Evolutionary conservation across 1,284 basidiomycete species (phyloP).

Genomic region (Porogramme epimiltina): DNA sequence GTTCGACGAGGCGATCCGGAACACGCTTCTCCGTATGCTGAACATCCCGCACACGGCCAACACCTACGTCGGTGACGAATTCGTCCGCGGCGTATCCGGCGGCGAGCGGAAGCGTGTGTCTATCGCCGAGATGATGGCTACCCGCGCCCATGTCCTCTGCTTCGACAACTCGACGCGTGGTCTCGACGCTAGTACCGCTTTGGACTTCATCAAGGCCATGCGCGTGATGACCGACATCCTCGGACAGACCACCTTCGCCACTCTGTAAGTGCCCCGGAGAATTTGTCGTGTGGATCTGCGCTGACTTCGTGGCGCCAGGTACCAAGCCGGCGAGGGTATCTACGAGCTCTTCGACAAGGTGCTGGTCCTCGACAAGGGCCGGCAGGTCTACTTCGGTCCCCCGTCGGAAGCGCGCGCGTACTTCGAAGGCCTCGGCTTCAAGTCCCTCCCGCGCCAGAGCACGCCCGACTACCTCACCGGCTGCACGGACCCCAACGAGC

Average conservation of each 20-base stretch:
- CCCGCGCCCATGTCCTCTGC: constrained; percentile 74
- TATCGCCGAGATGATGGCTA: constrained; percentile 86
- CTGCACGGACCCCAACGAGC: constrained; percentile 84
- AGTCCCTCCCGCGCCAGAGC: constrained; percentile 72
- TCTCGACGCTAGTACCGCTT: constrained; percentile 84
- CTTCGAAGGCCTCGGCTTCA: constrained; percentile 80
- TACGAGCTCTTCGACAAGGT: constrained; percentile 70
- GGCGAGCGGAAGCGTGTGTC: constrained; percentile 88
- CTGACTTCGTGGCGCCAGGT: constrained; percentile 40
- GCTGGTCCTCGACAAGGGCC: constrained; percentile 77
- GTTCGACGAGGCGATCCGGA: constrained; percentile 57
- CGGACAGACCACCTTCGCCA: constrained; percentile 77
- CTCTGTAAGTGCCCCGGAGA: constrained; percentile 51
- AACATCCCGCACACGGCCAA: constrained; percentile 77
- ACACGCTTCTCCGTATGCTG: constrained; percentile 74
- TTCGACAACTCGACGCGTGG: constrained; percentile 88
- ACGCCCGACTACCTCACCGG: constrained; percentile 79
- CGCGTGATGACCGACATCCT: constrained; percentile 79
- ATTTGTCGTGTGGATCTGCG: neutral
- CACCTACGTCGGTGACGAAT: constrained; percentile 84
- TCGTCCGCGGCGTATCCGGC: constrained; percentile 84
- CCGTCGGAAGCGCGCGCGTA: constrained; percentile 73
- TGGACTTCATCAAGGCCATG: constrained; percentile 76
- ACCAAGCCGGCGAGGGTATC: constrained; percentile 82
- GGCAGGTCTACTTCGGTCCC: constrained; percentile 83